Percentiles rank a stretch among this genome's conserved stretches.
phyloP scores from a whole-genome alignment of 129 eudicot genomes.

The Artemisia tridentata region DNA sequence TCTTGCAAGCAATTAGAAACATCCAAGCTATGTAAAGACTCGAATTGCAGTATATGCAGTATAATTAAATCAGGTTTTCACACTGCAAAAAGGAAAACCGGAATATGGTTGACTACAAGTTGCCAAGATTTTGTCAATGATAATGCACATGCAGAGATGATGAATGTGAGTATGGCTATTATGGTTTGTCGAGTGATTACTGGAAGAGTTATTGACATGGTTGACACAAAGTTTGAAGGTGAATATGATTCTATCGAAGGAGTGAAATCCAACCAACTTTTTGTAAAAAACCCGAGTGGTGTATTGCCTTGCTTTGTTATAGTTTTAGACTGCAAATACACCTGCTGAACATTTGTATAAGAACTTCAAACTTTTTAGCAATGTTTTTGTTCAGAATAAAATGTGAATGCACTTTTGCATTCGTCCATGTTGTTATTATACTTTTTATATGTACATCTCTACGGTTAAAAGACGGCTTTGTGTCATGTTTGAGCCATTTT shows the following conservation, averaged over 20 bases:
- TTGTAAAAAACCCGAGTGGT: slow-evolving; percentile 42
- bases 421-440: too few species aligned
- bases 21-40: slow-evolving; percentile 33
- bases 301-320: slow-evolving; percentile 52
- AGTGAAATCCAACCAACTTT: slow-evolving; percentile 31
- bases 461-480: too few species aligned
- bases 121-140: slow-evolving; percentile 30
- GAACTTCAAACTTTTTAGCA: not conserved
- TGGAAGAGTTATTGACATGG: slow-evolving; percentile 33
- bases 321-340: slow-evolving; percentile 30
- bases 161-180: slow-evolving; percentile 36
- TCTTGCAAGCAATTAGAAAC: slow-evolving; percentile 24
- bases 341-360: not conserved
- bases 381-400: too few species aligned
- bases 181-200: slow-evolving; percentile 44
- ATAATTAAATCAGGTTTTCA: slow-evolving; percentile 32
- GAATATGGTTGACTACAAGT: slow-evolving; percentile 39
- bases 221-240: slow-evolving; percentile 25
- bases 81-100: slow-evolving; percentile 27
- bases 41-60: slow-evolving; percentile 39
- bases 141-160: slow-evolving; percentile 23
- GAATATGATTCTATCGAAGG: slow-evolving; percentile 41
- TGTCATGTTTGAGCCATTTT: too few species aligned
- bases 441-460: too few species aligned
- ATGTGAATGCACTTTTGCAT: too few species aligned